Percentiles rank a stretch among this genome's conserved stretches.
Conservation (phyloP, 176 grass and related monocot genomes). For the Raddia distichophylla region DNA sequence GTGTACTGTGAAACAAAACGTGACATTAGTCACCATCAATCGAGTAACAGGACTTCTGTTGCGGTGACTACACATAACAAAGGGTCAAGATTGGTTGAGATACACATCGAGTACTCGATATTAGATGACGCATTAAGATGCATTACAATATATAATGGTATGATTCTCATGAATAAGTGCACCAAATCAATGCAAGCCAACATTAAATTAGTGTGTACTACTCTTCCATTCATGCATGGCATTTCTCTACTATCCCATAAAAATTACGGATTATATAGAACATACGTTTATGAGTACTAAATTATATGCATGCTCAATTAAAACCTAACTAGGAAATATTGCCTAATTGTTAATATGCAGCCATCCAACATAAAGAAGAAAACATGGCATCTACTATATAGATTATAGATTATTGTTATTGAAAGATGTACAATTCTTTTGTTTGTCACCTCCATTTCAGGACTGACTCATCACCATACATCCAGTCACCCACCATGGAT, state of each 20-base stretch:
- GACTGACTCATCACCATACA: slow-evolving; percentile 6
- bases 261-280: not conserved
- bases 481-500: slow-evolving; percentile 28
- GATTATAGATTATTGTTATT: slow-evolving; percentile 31
- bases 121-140: not conserved
- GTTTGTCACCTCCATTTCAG: slow-evolving; percentile 22
- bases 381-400: not conserved
- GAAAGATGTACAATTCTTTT: slow-evolving; percentile 53
- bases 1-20: too few relatives aligned
- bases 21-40: too few relatives aligned
- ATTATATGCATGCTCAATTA: not conserved
- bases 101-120: not conserved
- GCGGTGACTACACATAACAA: not conserved
- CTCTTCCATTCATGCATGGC: not conserved
- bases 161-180: slow-evolving; percentile 23
- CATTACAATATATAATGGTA: not conserved
- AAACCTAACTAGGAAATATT: not conserved
- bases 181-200: not conserved
- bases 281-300: not conserved
- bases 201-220: not conserved
- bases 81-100: not conserved
- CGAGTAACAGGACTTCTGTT: too few relatives aligned
- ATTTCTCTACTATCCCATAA: not conserved
- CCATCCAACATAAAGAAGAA: not conserved
- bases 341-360: not conserved